Evolutionary conservation across 805 yeast genomes (phyloP).

Genomic region (Diddensiella caesifluorescens): DNA sequence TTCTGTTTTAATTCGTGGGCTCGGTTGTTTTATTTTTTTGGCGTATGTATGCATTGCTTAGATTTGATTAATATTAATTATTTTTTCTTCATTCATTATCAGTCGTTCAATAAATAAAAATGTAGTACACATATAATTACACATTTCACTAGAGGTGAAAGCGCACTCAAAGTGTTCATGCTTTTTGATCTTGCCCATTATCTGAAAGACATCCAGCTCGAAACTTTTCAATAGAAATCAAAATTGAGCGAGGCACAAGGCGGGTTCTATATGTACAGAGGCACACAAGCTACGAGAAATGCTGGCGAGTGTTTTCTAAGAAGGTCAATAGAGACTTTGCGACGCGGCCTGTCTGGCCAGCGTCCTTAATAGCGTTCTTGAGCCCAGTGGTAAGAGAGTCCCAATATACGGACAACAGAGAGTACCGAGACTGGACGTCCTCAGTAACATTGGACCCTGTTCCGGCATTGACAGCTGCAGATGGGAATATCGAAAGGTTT

Average conservation of each 20-base stretch:
- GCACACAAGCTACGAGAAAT: not conserved
- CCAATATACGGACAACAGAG: constrained; percentile 47
- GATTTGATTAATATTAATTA: no score
- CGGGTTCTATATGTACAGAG: no score
- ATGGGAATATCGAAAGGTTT: constrained; percentile 53
- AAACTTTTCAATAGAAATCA: no score
- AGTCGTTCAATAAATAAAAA: no score
- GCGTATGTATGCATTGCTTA: no score
- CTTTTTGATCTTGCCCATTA: no score
- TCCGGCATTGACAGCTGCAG: constrained; percentile 37
- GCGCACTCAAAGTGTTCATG: no score
- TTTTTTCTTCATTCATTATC: no score
- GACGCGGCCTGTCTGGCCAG: constrained; percentile 62
- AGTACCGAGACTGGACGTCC: constrained; percentile 52
- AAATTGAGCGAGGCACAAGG: no score
- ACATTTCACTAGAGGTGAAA: no score
- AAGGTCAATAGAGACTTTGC: constrained; percentile 25
- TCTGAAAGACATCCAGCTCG: no score
- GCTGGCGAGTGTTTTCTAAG: constrained; percentile 3
- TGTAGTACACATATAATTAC: no score
- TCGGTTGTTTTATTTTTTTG: not conserved
- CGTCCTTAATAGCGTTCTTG: constrained; percentile 52
- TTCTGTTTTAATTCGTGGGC: not conserved
- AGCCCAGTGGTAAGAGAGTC: constrained; percentile 48
- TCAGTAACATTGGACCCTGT: constrained; percentile 42